Percentiles rank a stretch among this genome's conserved stretches.
Evolutionary conservation across 192 early-diverging fungal species (phyloP).

Genomic region (Backusella sp.): DNA sequence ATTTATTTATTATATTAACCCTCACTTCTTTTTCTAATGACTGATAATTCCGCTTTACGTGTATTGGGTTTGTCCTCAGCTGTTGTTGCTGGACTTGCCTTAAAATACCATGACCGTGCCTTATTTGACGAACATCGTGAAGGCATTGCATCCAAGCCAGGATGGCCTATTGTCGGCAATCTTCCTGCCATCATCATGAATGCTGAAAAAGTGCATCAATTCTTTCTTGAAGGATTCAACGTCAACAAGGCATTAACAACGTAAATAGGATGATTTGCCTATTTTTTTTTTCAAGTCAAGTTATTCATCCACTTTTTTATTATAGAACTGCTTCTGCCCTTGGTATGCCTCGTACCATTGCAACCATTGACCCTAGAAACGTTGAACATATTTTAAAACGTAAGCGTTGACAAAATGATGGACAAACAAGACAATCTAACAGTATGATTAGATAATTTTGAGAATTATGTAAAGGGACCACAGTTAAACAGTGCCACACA

Average conservation of each 20-base stretch:
- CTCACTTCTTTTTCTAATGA: background rate
- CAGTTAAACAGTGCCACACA: slow-evolving; percentile 39
- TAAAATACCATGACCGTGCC: slow-evolving; percentile 34
- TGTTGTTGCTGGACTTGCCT: slow-evolving; percentile 7
- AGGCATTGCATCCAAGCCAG: slow-evolving; percentile 16
- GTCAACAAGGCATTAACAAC: slow-evolving; percentile 5
- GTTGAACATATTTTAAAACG: slow-evolving; percentile 39
- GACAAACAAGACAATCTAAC: background rate
- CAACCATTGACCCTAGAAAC: slow-evolving; percentile 28
- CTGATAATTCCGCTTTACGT: background rate
- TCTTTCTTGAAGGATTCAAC: slow-evolving; percentile 13
- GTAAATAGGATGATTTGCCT: slow-evolving; percentile 6
- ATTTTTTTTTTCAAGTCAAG: background rate
- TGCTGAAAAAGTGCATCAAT: slow-evolving; percentile 19
- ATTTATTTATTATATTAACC: background rate
- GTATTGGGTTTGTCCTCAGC: slow-evolving; percentile 6
- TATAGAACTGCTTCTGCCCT: slow-evolving; percentile 21
- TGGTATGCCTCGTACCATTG: slow-evolving; percentile 25
- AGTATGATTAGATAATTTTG: slow-evolving; percentile 28
- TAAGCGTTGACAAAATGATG: background rate
- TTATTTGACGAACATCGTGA: slow-evolving; percentile 29
- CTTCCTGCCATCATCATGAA: slow-evolving; percentile 14
- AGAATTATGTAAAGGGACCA: slow-evolving; percentile 42
- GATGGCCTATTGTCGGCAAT: slow-evolving; percentile 29
- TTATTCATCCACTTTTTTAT: background rate